phyloP scores from a whole-genome alignment of 345 rosid species.

The Mangifera indica region DNA sequence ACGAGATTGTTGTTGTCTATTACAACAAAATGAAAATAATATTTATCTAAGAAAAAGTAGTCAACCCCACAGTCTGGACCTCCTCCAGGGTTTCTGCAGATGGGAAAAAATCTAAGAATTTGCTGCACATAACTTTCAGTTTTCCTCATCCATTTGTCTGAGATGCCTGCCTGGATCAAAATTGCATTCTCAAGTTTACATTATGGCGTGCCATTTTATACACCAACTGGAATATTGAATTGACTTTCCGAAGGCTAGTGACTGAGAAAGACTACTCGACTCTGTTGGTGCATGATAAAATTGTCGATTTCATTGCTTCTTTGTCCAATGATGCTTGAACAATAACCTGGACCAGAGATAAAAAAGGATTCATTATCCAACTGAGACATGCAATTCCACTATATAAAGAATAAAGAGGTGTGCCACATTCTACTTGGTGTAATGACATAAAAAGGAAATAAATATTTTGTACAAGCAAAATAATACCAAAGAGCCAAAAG shows the following conservation, averaged over 20 bases:
- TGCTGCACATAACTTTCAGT: background rate
- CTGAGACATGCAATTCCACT: background rate
- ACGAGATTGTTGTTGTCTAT: background rate
- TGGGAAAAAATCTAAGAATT: too few relatives aligned
- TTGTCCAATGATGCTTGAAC: conserved; percentile 69
- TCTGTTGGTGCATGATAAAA: conserved; percentile 71
- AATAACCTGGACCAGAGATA: conserved; percentile 54
- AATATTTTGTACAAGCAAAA: background rate
- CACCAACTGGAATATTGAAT: background rate
- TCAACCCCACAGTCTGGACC: background rate
- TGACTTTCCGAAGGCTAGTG: background rate
- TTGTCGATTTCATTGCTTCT: conserved; percentile 81
- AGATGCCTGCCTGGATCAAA: background rate
- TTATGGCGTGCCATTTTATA: background rate
- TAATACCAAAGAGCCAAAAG: background rate
- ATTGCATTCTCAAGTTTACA: background rate
- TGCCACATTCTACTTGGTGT: background rate
- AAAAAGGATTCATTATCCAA: background rate
- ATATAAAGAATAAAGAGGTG: background rate
- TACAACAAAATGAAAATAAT: background rate
- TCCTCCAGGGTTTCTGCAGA: background rate
- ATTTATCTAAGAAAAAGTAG: background rate
- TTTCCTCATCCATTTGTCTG: too few relatives aligned
- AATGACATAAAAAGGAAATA: background rate
- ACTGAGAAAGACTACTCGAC: conserved; percentile 41